Conservation (phyloP, 1,284 basidiomycete species). For the Sanguinoderma infundibulare region DNA sequence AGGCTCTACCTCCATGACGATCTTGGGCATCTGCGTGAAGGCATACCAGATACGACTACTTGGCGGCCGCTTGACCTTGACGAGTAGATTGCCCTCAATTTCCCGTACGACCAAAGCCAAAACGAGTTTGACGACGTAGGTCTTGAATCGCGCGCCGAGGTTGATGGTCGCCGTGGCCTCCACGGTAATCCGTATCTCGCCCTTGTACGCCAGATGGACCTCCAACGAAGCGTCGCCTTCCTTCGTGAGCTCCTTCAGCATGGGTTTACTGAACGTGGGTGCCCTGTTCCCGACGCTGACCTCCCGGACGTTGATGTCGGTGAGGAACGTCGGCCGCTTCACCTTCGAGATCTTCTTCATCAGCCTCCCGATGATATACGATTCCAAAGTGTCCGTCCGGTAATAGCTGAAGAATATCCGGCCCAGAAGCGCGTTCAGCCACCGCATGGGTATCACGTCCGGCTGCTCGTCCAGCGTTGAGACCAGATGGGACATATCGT, state of each 20-base stretch:
- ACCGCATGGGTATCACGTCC: slow-evolving; percentile 95
- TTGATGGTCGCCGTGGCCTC: slow-evolving; percentile 89
- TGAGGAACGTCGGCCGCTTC: slow-evolving; percentile 86
- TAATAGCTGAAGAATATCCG: slow-evolving; percentile 94
- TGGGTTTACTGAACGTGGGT: slow-evolving; percentile 90
- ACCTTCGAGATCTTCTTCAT: slow-evolving; percentile 95
- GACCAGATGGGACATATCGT: slow-evolving; percentile 87
- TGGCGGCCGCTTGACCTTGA: slow-evolving; percentile 95
- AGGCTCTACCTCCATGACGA: slow-evolving; percentile 90
- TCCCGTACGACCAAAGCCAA: slow-evolving; percentile 87
- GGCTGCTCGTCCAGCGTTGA: slow-evolving; percentile 88
- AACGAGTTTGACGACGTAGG: slow-evolving; percentile 88
- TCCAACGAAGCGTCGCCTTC: slow-evolving; percentile 93
- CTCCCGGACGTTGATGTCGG: slow-evolving; percentile 86
- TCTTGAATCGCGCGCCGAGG: slow-evolving; percentile 82
- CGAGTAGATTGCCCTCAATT: slow-evolving; percentile 88
- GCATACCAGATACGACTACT: slow-evolving; percentile 98
- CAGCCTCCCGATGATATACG: slow-evolving; percentile 84
- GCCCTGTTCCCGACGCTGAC: slow-evolving; percentile 88
- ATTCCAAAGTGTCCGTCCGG: slow-evolving; percentile 80
- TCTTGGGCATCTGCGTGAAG: slow-evolving; percentile 90
- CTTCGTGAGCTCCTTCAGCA: slow-evolving; percentile 94
- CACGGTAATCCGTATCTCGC: slow-evolving; percentile 88
- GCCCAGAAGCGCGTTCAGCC: slow-evolving; percentile 94
- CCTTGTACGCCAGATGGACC: slow-evolving; percentile 82